Base-by-base conservation (phyloP, 2,329 filamentous ascomycete species). In the Phialocephala sp. region DNA sequence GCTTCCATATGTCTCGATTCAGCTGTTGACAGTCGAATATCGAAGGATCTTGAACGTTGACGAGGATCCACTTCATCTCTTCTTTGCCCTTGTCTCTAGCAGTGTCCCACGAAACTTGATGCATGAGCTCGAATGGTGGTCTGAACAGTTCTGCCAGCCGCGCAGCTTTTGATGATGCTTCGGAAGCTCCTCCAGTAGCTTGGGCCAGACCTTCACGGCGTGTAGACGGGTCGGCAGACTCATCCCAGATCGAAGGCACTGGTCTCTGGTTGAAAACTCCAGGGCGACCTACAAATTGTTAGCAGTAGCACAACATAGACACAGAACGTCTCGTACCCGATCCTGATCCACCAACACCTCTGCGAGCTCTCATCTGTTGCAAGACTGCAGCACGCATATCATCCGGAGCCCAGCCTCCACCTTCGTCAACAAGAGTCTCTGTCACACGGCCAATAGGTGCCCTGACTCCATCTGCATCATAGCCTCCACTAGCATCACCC, bases 1-100 rank as follows among this genome's bases (percentile, higher is more conserved):
- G 91, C 79, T 97, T 97, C 95, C 95, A 99, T 62, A 98, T 88
- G 76, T 99, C 95, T 54, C 95, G 87, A 76, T 99, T 99, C 20
- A 99, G 82, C 2, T 92, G 86, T 77, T 99, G 95, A 78, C 95
- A 99, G 78, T 95, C 91, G 77, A 99, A 99, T 74, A 97, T 89
- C 41, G 91, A 91, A 70, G 92, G 88, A 76, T 99, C 94, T 79
- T 99, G 95, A 18, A 99, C 89, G 76, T 99, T 98, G 68, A 97
- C 93, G 72, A 99, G 79, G 57, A 99, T 86, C 95, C 95, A 99
- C 78, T 97, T 97, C 82, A 93, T 89, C 35, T 89, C 85, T 55
- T 93, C 91, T 76, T 95, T 97, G 66, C 94, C 95, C 72, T 93
- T 84, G 18, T 94, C 87, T 62, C 95, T 88, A 15, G 93, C 95